These are phyloP conservation scores for Geranium rotundifolium DNA, from an alignment of 345 rosid species.

Conservation along the genomic window DNA sequence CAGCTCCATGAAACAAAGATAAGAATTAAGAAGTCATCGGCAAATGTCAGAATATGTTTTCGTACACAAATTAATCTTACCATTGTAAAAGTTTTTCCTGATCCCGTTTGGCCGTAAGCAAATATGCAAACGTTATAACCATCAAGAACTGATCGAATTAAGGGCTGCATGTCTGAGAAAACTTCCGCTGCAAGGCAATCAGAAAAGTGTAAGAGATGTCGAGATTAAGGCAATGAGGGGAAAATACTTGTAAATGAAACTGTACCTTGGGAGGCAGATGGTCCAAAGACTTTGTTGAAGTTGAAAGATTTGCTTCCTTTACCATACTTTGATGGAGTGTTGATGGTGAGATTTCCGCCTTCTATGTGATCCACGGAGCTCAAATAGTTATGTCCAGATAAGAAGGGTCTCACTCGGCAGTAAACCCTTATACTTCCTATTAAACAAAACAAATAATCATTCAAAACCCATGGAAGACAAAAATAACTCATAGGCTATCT, in stretches of 20 bases:
- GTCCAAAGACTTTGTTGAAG: constrained; percentile 91
- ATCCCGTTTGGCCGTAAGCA: constrained; percentile 98
- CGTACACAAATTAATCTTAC: constrained; percentile 24
- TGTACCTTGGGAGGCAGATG: constrained; percentile 75
- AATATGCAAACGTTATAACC: constrained; percentile 97
- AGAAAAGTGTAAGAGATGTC: not conserved
- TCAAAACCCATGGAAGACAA: no score
- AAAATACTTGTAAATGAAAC: no score
- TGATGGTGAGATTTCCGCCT: constrained; percentile 59
- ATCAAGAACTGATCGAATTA: constrained; percentile 90
- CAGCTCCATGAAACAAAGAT: no score
- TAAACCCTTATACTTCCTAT: constrained; percentile 89
- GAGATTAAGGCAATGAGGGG: no score
- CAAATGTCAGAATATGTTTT: not conserved
- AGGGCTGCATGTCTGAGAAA: constrained; percentile 90
- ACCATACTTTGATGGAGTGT: constrained; percentile 63
- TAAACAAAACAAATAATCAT: constrained; percentile 7
- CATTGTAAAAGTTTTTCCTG: constrained; percentile 94
- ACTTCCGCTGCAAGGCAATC: constrained; percentile 64
- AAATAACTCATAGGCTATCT: no score
- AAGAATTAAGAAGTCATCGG: not conserved
- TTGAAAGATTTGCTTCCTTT: constrained; percentile 60
- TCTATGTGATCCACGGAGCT: constrained; percentile 59
- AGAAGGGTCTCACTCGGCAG: constrained; percentile 86
- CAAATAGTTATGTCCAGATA: constrained; percentile 50